Percentiles rank a stretch among this genome's conserved stretches.
Conservation (phyloP, 805 yeast genomes). For the Kluyveromyces aestuarii region DNA sequence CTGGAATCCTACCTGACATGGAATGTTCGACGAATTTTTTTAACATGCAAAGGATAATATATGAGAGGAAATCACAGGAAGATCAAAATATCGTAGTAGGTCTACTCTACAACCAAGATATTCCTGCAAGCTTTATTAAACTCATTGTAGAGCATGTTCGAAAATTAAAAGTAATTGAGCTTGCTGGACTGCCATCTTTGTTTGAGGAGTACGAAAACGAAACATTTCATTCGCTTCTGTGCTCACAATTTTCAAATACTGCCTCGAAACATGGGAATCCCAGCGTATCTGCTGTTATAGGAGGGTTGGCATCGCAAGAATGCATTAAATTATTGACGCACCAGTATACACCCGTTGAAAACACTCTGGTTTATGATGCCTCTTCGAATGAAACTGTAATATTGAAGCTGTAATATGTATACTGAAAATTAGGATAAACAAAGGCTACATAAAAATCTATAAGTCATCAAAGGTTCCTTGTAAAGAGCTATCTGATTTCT, state of each 20-base stretch:
- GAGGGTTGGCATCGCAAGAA: constrained; percentile 85
- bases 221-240: no score
- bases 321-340: constrained; percentile 62
- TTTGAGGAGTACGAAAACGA: neutral
- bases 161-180: constrained; percentile 34
- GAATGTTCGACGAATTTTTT: constrained; percentile 62
- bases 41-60: constrained; percentile 47
- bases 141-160: constrained; percentile 9
- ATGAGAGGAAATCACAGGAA: constrained; percentile 40
- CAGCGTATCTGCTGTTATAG: constrained; percentile 47
- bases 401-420: constrained; percentile 25
- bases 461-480: constrained; percentile 58
- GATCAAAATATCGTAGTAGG: constrained; percentile 37
- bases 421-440: neutral
- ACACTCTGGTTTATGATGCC: constrained; percentile 68
- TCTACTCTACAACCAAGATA: neutral
- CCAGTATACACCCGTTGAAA: constrained; percentile 74
- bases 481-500: constrained; percentile 26
- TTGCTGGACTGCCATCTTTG: constrained; percentile 10
- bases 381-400: constrained; percentile 40
- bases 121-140: neutral
- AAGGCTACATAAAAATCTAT: constrained; percentile 13
- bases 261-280: neutral
- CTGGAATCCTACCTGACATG: constrained; percentile 84
- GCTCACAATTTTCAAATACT: neutral